These are phyloP conservation scores for Oropetium thomaeum DNA, from an alignment of 176 grass and related monocot genomes.

Conservation along the genomic window DNA sequence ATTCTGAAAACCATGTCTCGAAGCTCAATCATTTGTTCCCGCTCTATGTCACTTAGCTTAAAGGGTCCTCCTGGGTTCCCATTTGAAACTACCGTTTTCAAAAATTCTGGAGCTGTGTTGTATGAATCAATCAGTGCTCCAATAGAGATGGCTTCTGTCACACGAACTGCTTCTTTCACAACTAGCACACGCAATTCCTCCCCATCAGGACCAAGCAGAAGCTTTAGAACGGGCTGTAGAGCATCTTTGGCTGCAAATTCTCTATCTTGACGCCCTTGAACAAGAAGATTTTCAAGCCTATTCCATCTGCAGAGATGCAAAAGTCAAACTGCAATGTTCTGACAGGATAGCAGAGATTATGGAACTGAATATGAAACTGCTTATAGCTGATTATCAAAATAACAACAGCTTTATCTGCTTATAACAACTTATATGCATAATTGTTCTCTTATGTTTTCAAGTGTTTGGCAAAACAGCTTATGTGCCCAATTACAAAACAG, in stretches of 20 bases:
- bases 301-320: constrained; percentile 72
- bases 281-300: constrained; percentile 99
- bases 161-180: constrained; percentile 89
- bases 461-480: too few relatives aligned
- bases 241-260: constrained; percentile 94
- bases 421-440: too few relatives aligned
- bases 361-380: too few relatives aligned
- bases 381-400: too few relatives aligned
- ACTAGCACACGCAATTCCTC: constrained; percentile 76
- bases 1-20: constrained; percentile 78
- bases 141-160: constrained; percentile 81
- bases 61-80: constrained; percentile 60
- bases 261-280: constrained; percentile 87
- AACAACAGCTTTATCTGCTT: too few relatives aligned
- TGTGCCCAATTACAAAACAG: too few relatives aligned
- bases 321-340: constrained; percentile 16
- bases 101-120: constrained; percentile 57
- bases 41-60: constrained; percentile 65
- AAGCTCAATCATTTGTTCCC: constrained; percentile 71
- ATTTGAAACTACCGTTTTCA: constrained; percentile 68
- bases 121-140: constrained; percentile 75
- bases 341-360: too few relatives aligned
- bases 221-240: constrained; percentile 87
- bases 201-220: constrained; percentile 69
- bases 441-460: too few relatives aligned